Percentiles rank a stretch among this genome's conserved stretches.
phyloP scores from a whole-genome alignment of 352 stramenopile genomes.

The Phytophthora ohioensis region DNA sequence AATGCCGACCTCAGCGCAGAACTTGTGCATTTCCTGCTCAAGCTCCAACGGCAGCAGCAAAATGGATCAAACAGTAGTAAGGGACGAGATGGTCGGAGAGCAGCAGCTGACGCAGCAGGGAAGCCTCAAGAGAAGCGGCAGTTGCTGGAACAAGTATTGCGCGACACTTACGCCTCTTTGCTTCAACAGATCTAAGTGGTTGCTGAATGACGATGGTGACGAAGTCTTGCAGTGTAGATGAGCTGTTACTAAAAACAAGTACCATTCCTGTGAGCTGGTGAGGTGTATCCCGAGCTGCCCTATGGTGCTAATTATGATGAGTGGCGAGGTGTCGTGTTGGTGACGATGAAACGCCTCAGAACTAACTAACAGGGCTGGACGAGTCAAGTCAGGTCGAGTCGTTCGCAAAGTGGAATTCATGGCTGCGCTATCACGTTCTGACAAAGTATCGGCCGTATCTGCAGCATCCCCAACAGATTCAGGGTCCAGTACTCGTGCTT shows the following conservation, averaged over 20 bases:
- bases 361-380: slow-evolving; percentile 5
- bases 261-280: slow-evolving; percentile 10
- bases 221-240: slow-evolving; percentile 10
- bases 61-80: slow-evolving; percentile 27
- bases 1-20: slow-evolving; percentile 66
- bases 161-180: slow-evolving; percentile 45
- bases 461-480: slow-evolving; percentile 19
- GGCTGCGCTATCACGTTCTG: slow-evolving; percentile 16
- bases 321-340: slow-evolving; percentile 4
- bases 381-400: slow-evolving; percentile 4
- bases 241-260: slow-evolving; percentile 13
- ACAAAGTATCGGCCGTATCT: slow-evolving; percentile 29
- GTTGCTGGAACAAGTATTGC: slow-evolving; percentile 46
- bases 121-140: slow-evolving; percentile 42
- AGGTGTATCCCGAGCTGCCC: not conserved
- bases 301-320: slow-evolving; percentile 29
- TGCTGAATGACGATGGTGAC: not conserved
- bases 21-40: slow-evolving; percentile 73
- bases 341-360: slow-evolving; percentile 27
- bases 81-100: slow-evolving; percentile 21
- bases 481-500: slow-evolving; percentile 13
- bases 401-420: slow-evolving; percentile 16
- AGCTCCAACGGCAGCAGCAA: slow-evolving; percentile 65
- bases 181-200: slow-evolving; percentile 45
- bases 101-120: slow-evolving; percentile 18